A percentile compares a stretch with the other conserved stretches of the same genome.
Conservation (phyloP, 768 basidiomycete species). For the Trametes sanguinea region DNA sequence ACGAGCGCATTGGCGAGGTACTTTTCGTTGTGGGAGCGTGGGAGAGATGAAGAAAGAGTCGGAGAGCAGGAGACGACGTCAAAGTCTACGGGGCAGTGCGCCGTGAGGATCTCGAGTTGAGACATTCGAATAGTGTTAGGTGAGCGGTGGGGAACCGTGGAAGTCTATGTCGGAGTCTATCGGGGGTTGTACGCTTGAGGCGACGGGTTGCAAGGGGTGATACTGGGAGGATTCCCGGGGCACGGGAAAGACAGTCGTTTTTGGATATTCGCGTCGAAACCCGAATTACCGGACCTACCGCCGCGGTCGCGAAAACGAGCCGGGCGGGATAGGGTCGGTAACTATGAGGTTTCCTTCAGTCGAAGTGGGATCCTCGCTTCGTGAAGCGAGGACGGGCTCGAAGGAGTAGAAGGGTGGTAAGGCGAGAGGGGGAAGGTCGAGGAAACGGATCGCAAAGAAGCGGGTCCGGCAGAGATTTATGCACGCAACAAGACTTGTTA, state of each 20-base stretch:
- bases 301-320: slow-evolving; percentile 65
- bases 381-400: slow-evolving; percentile 65
- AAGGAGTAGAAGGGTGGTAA: slow-evolving; percentile 35
- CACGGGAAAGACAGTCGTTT: slow-evolving; percentile 19
- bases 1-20: slow-evolving; percentile 26
- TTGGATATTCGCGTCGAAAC: slow-evolving; percentile 38
- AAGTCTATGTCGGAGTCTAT: slow-evolving; percentile 28
- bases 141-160: slow-evolving; percentile 24
- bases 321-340: slow-evolving; percentile 64
- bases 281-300: slow-evolving; percentile 75
- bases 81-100: slow-evolving; percentile 33
- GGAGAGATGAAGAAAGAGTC: slow-evolving; percentile 22
- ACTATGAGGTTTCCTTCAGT: slow-evolving; percentile 50
- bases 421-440: slow-evolving; percentile 9
- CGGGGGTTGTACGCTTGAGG: slow-evolving; percentile 19
- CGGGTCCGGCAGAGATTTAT: slow-evolving; percentile 13
- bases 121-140: slow-evolving; percentile 47
- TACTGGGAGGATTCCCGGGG: slow-evolving; percentile 17
- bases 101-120: slow-evolving; percentile 51
- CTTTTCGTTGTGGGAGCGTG: slow-evolving; percentile 29
- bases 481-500: slow-evolving; percentile 7
- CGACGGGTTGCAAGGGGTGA: neutral
- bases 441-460: slow-evolving; percentile 16
- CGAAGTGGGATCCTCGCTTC: slow-evolving; percentile 67
- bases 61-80: slow-evolving; percentile 31